A percentile compares a stretch with the other conserved stretches of the same genome.
Conservation (phyloP, 2,329 filamentous ascomycete genomes). For the Sporothrix phasma region DNA sequence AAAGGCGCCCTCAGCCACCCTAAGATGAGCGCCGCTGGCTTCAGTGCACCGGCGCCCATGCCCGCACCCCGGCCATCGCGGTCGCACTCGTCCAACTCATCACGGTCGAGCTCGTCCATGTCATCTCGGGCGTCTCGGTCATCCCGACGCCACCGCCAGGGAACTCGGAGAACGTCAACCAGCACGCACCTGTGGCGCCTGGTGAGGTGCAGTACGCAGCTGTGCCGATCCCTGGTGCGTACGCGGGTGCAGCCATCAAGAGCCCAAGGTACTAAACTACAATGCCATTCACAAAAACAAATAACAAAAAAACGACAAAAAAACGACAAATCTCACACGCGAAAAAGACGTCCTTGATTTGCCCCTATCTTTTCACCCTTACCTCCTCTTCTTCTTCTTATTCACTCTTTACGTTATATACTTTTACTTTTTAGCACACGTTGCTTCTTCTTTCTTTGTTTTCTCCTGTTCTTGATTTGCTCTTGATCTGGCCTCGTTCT, state of each 20-base stretch:
- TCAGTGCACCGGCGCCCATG: conserved; percentile 33
- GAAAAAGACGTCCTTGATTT: neutral
- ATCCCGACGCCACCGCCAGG: conserved; percentile 22
- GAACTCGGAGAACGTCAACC: conserved; percentile 39
- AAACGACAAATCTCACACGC: too few relatives aligned
- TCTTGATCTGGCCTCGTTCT: conserved; percentile 7
- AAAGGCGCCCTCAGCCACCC: conserved; percentile 68
- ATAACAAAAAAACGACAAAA: neutral
- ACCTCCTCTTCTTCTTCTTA: neutral
- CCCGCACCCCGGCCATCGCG: neutral
- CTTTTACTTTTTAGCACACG: neutral
- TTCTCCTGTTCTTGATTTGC: neutral
- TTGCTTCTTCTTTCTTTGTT: conserved; percentile 6
- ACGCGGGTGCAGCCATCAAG: conserved; percentile 48
- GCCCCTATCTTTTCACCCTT: too few relatives aligned
- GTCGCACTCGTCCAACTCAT: conserved; percentile 2
- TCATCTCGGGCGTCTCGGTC: conserved; percentile 18
- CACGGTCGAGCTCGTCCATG: conserved; percentile 12
- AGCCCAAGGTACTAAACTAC: conserved; percentile 34
- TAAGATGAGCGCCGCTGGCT: conserved; percentile 52
- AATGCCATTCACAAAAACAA: too few relatives aligned
- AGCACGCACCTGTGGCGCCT: conserved; percentile 59
- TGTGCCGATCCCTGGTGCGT: conserved; percentile 83
- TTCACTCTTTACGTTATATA: conserved; percentile 19
- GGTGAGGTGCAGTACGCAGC: conserved; percentile 77